Percentiles rank a stretch among this genome's conserved stretches.
phyloP scores from a whole-genome alignment of 805 yeast species.

The Candida ovalis region DNA sequence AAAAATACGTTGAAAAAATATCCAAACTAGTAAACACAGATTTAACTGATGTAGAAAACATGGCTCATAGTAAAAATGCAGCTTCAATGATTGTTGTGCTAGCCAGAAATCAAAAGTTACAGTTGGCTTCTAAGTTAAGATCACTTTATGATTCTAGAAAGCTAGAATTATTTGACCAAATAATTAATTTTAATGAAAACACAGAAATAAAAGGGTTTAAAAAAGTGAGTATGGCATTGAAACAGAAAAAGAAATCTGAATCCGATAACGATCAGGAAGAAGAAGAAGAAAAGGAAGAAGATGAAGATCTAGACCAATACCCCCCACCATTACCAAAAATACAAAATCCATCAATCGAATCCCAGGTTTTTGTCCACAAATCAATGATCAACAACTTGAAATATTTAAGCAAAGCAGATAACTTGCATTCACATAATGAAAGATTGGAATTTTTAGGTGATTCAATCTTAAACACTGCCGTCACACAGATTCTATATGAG shows the following conservation, averaged over 20 bases:
- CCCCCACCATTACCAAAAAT: conserved; percentile 75
- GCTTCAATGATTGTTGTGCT: conserved; percentile 47
- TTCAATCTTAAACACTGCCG: conserved; percentile 69
- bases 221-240: conserved; percentile 13
- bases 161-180: conserved; percentile 51
- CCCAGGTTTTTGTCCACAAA: conserved; percentile 77
- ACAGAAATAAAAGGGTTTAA: conserved; percentile 18
- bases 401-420: conserved; percentile 53
- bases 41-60: conserved; percentile 24
- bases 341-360: conserved; percentile 50
- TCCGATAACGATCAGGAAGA: not conserved
- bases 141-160: conserved; percentile 46
- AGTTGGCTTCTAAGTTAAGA: conserved; percentile 58
- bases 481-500: conserved; percentile 63
- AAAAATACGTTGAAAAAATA: conserved; percentile 4
- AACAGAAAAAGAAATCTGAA: not conserved
- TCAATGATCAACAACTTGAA: conserved; percentile 61
- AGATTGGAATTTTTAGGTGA: conserved; percentile 90
- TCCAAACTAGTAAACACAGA: not conserved
- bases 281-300: not conserved
- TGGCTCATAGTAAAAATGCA: conserved; percentile 15
- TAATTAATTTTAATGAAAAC: conserved; percentile 39
- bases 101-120: conserved; percentile 49
- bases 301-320: conserved; percentile 25
- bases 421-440: conserved; percentile 70